phyloP scores from a whole-genome alignment of 2,329 filamentous ascomycete species.

The Sporothrix phasma region DNA sequence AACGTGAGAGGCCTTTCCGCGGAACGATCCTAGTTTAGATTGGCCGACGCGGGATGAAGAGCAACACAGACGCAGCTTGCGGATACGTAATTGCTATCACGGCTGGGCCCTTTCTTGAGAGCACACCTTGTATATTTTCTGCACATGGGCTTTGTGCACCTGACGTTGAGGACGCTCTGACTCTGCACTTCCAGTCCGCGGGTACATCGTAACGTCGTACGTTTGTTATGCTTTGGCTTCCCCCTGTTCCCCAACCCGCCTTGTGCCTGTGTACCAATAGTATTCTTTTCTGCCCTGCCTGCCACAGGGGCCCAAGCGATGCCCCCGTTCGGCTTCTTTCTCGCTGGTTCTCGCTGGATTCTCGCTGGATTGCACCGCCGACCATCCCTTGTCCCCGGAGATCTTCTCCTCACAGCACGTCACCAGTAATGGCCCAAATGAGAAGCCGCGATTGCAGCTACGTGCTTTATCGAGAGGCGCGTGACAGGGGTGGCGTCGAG shows the following conservation, averaged over 20 bases:
- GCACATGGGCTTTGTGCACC: too few relatives aligned
- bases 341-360: too few relatives aligned
- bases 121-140: neutral
- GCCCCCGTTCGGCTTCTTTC: constrained; percentile 1
- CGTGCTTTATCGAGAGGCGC: constrained; percentile 14
- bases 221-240: too few relatives aligned
- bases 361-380: neutral
- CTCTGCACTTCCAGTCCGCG: too few relatives aligned
- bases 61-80: neutral
- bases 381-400: constrained; percentile 2
- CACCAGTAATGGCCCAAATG: constrained; percentile 6
- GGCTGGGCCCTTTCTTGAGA: neutral
- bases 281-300: neutral
- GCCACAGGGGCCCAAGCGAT: neutral
- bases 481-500: neutral
- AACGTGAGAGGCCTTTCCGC: constrained; percentile 11
- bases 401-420: neutral
- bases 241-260: too few relatives aligned
- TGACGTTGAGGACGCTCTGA: too few relatives aligned
- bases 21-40: constrained; percentile 10
- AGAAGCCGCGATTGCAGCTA: constrained; percentile 3
- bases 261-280: neutral
- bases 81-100: constrained; percentile 10
- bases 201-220: too few relatives aligned
- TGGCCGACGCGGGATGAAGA: constrained; percentile 10